A percentile compares a stretch with the other conserved stretches of the same genome.
Conservation (phyloP, 345 rosid species). For the Eucalyptus curtisii region DNA sequence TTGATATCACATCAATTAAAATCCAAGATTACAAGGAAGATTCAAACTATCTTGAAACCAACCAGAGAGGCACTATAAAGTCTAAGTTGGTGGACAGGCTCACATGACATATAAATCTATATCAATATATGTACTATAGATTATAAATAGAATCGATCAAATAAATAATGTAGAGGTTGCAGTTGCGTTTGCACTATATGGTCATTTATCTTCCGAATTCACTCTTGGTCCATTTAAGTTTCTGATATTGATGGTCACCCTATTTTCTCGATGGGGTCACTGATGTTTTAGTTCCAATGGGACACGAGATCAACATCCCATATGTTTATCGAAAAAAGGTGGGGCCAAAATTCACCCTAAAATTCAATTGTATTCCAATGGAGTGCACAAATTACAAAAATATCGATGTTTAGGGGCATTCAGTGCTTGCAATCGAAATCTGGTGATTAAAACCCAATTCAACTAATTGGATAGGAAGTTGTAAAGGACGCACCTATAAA, state of each 20-base stretch:
- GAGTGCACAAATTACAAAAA: not conserved
- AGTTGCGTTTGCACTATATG: not conserved
- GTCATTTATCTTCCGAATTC: not conserved
- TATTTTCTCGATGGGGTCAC: not conserved
- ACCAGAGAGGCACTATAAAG: not conserved
- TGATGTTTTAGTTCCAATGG: not conserved
- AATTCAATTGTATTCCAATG: not conserved
- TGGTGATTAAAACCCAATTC: not conserved
- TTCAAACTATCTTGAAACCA: not conserved
- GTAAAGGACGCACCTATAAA: not conserved
- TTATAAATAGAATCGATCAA: not conserved
- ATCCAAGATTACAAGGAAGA: not conserved
- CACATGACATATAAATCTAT: not conserved
- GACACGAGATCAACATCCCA: not conserved
- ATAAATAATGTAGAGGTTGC: not conserved
- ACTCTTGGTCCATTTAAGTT: not conserved
- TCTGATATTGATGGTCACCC: not conserved
- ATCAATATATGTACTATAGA: not conserved
- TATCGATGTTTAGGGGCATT: not conserved
- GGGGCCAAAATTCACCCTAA: not conserved
- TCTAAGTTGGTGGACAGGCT: not conserved
- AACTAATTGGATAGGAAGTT: not conserved
- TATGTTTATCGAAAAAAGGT: not conserved
- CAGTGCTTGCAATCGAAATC: not conserved
- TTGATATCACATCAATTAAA: not conserved